Evolutionary conservation across 352 stramenopile genomes (phyloP).

Genomic region (Globisporangium paddicum): DNA sequence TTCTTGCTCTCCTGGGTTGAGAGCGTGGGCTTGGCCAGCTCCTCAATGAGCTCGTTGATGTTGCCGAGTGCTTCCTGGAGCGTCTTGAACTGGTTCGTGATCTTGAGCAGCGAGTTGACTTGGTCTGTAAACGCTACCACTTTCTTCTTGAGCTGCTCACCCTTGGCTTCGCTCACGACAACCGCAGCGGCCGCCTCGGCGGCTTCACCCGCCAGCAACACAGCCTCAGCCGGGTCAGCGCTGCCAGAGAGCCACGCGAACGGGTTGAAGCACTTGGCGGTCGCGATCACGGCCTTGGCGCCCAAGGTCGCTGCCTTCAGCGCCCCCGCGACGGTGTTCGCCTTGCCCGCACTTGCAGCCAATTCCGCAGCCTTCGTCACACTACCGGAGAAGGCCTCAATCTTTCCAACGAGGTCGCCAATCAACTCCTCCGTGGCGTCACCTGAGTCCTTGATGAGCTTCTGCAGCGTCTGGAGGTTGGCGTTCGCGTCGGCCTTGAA

Average conservation of each 20-base stretch:
- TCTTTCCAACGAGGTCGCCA: background rate
- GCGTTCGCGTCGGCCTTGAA: background rate
- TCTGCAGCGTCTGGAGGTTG: background rate
- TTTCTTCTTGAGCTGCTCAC: background rate
- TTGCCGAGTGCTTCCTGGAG: background rate
- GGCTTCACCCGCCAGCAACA: background rate
- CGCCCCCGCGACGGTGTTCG: background rate
- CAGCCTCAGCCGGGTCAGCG: background rate
- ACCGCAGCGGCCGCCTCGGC: background rate
- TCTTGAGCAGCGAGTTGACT: background rate
- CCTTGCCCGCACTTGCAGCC: background rate
- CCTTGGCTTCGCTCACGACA: background rate
- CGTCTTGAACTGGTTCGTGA: slow-evolving; percentile 2
- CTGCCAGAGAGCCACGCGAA: background rate
- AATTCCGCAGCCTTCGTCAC: too few species aligned
- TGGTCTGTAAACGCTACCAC: background rate
- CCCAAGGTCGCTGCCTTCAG: background rate
- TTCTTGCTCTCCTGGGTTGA: background rate
- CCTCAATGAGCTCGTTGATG: slow-evolving; percentile 9
- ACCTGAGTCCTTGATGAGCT: background rate
- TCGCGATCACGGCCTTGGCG: background rate
- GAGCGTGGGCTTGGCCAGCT: background rate
- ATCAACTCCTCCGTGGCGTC: background rate
- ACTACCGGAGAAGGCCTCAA: background rate
- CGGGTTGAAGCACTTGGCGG: background rate